Conservation (phyloP, 371 early-diverging fungal genomes). For the Rhizopus arrhizus region DNA sequence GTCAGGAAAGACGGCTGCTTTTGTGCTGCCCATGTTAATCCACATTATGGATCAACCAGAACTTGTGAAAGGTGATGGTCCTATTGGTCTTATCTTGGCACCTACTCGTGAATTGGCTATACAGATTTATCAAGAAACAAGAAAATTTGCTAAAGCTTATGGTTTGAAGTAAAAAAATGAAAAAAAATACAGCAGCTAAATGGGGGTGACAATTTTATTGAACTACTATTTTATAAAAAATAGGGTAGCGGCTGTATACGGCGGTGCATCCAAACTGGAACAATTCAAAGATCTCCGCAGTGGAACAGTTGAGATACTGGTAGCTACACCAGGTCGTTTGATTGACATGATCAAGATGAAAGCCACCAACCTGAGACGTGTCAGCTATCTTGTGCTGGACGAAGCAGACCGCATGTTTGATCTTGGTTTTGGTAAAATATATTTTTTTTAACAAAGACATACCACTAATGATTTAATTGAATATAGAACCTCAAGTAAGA, state of each 20-base stretch:
- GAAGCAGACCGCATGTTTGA: constrained; percentile 97
- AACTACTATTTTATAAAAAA: too few relatives aligned
- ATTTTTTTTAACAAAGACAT: neutral
- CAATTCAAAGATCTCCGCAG: constrained; percentile 86
- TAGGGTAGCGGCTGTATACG: constrained; percentile 80
- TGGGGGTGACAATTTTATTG: constrained; percentile 1
- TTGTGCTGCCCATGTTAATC: constrained; percentile 82
- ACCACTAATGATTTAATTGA: neutral
- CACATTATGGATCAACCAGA: constrained; percentile 86
- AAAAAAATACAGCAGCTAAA: neutral
- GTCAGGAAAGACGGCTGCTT: constrained; percentile 78
- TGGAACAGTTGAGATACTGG: constrained; percentile 84
- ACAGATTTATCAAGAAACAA: constrained; percentile 84
- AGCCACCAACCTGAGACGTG: constrained; percentile 85
- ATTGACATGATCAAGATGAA: constrained; percentile 93
- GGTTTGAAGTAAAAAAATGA: constrained; percentile 51
- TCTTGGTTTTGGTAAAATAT: constrained; percentile 87
- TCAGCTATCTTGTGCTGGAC: constrained; percentile 92
- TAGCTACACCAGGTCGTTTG: constrained; percentile 95
- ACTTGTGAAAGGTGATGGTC: constrained; percentile 68
- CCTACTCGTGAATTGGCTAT: constrained; percentile 91
- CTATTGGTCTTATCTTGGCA: constrained; percentile 75
- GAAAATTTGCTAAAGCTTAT: constrained; percentile 78
- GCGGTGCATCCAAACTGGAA: constrained; percentile 88
- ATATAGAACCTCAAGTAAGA: constrained; percentile 88